Conservation (phyloP, 495 filamentous ascomycete genomes). For the Xylaria castorea region DNA sequence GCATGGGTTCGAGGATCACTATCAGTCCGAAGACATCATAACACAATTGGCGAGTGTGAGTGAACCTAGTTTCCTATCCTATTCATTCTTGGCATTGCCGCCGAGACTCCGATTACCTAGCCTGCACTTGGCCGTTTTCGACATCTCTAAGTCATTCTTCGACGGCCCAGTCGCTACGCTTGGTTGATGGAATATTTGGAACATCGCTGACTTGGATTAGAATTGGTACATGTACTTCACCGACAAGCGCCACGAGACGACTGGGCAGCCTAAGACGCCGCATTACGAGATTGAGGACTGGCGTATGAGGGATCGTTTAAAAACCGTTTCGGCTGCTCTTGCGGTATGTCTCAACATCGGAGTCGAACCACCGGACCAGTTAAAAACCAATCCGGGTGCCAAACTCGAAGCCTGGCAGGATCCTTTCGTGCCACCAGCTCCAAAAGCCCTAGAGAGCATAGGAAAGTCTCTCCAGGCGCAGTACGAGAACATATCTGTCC, state of each 20-base stretch:
- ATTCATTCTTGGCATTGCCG: slow-evolving; percentile 46
- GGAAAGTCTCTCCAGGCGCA: slow-evolving; percentile 94
- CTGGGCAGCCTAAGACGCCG: slow-evolving; percentile 77
- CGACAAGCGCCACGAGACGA: slow-evolving; percentile 96
- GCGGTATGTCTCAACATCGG: slow-evolving; percentile 96
- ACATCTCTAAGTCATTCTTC: background rate
- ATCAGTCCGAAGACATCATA: slow-evolving; percentile 69
- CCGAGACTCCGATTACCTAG: slow-evolving; percentile 17
- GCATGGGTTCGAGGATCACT: slow-evolving; percentile 74
- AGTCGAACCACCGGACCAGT: slow-evolving; percentile 92
- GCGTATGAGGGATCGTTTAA: slow-evolving; percentile 95
- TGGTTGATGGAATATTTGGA: background rate
- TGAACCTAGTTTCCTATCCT: slow-evolving; percentile 44
- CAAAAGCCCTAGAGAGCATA: slow-evolving; percentile 90
- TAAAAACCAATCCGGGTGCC: slow-evolving; percentile 91
- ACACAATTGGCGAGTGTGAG: slow-evolving; percentile 62
- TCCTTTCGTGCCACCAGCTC: slow-evolving; percentile 76
- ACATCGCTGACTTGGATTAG: slow-evolving; percentile 46
- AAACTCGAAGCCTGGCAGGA: slow-evolving; percentile 98
- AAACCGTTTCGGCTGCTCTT: slow-evolving; percentile 94
- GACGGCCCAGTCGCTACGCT: background rate
- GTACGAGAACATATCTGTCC: slow-evolving; percentile 91
- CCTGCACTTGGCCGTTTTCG: background rate
- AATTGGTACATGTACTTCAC: slow-evolving; percentile 99
- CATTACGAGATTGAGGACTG: slow-evolving; percentile 79